phyloP scores from a whole-genome alignment of 164 flowering plant genomes.

The Magnolia officinalis region DNA sequence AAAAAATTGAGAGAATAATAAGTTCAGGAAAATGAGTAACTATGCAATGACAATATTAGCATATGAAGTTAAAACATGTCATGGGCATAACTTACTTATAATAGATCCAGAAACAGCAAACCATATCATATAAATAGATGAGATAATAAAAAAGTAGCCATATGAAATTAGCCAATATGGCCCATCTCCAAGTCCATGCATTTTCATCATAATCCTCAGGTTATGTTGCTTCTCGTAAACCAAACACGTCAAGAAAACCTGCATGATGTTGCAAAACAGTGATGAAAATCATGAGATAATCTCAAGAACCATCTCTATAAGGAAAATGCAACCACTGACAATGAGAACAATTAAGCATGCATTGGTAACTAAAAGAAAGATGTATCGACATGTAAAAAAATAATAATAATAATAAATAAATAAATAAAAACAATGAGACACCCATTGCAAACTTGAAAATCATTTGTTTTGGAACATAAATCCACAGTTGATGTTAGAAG shows the following conservation, averaged over 20 bases:
- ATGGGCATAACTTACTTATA: conserved; percentile 20
- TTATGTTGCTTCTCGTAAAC: conserved; percentile 44
- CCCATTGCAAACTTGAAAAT: too few relatives aligned
- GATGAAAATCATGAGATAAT: background rate
- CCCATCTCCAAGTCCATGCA: conserved; percentile 45
- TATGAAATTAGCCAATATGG: conserved; percentile 38
- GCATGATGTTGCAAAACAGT: conserved; percentile 11
- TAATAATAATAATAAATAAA: too few relatives aligned
- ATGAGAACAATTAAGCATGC: too few relatives aligned
- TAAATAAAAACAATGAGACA: too few relatives aligned
- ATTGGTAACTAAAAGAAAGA: too few relatives aligned
- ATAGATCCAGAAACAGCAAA: conserved; percentile 28
- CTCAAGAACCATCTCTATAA: too few relatives aligned
- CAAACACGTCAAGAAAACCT: conserved; percentile 28
- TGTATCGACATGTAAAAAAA: background rate
- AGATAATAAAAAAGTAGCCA: conserved; percentile 26
- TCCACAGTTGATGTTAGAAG: too few relatives aligned
- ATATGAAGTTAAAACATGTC: background rate
- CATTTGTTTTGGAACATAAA: too few relatives aligned
- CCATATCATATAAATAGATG: conserved; percentile 25
- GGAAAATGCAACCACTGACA: too few relatives aligned
- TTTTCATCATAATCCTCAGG: conserved; percentile 41
- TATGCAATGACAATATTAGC: background rate
- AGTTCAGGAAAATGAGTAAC: background rate
- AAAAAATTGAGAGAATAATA: background rate